phyloP scores from a whole-genome alignment of 768 basidiomycete species.

The Mycena pura region DNA sequence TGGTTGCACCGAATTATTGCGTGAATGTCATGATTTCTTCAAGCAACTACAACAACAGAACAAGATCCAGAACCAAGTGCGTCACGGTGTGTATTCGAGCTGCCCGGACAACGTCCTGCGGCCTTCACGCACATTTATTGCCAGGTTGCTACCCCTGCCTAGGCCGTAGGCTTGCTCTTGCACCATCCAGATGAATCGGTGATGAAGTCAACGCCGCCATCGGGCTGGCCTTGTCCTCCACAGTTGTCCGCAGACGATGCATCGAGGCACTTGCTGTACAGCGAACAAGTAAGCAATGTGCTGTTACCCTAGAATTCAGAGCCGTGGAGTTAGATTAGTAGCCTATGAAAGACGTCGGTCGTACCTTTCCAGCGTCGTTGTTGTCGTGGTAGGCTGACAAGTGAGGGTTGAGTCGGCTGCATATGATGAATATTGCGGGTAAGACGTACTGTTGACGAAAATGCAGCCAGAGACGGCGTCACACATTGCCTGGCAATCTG shows the following conservation, averaged over 20 bases:
- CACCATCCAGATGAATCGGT: slow-evolving; percentile 50
- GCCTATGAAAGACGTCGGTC: background rate
- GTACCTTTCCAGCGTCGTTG: slow-evolving; percentile 52
- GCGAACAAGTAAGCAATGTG: slow-evolving; percentile 50
- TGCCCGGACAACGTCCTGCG: too few species aligned
- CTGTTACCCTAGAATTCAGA: slow-evolving; percentile 45
- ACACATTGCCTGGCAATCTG: slow-evolving; percentile 56
- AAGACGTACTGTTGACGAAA: slow-evolving; percentile 48
- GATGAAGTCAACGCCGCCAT: slow-evolving; percentile 50
- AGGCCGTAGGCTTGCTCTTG: too few species aligned
- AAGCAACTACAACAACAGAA: too few species aligned
- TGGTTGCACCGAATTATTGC: too few species aligned
- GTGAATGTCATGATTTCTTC: too few species aligned
- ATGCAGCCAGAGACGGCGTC: slow-evolving; percentile 45
- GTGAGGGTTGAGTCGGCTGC: too few species aligned
- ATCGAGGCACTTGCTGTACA: slow-evolving; percentile 47
- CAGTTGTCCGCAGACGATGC: slow-evolving; percentile 45
- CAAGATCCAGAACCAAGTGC: too few species aligned
- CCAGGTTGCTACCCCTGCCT: too few species aligned
- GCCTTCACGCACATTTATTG: too few species aligned
- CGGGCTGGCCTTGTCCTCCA: slow-evolving; percentile 51
- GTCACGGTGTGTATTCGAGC: too few species aligned
- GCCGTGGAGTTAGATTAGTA: slow-evolving; percentile 5
- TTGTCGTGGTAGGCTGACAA: slow-evolving; percentile 53
- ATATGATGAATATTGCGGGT: too few species aligned